Evolutionary conservation across 2,329 filamentous ascomycete species (phyloP).

Genomic region (Sarocladium strictum): DNA sequence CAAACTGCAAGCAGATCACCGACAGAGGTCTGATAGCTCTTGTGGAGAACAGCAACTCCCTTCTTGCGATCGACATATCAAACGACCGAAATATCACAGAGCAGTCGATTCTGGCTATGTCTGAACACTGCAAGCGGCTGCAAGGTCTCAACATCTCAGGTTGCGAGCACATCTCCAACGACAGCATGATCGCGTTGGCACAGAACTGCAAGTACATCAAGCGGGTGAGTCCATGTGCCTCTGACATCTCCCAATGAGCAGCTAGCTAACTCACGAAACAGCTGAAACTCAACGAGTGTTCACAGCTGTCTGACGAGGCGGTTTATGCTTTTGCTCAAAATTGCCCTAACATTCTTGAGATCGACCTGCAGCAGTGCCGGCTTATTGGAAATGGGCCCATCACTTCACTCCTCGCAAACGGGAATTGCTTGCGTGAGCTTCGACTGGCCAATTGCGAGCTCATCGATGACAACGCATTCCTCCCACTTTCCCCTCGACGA

Average conservation of each 20-base stretch:
- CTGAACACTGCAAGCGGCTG: conserved; percentile 73
- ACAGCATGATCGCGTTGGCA: conserved; percentile 75
- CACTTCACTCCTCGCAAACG: conserved; percentile 70
- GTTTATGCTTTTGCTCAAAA: conserved; percentile 81
- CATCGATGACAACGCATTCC: conserved; percentile 83
- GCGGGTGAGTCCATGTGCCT: conserved; percentile 49
- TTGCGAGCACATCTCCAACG: conserved; percentile 79
- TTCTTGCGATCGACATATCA: conserved; percentile 88
- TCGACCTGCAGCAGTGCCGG: conserved; percentile 83
- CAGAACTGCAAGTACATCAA: conserved; percentile 82
- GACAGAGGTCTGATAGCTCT: conserved; percentile 78
- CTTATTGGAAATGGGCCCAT: conserved; percentile 79
- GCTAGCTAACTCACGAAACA: conserved; percentile 25
- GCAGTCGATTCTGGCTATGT: conserved; percentile 68
- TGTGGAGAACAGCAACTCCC: conserved; percentile 69
- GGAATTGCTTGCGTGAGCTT: conserved; percentile 81
- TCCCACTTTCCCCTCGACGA: conserved; percentile 62
- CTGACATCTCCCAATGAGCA: neutral
- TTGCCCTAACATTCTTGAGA: conserved; percentile 91
- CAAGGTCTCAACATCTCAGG: conserved; percentile 91
- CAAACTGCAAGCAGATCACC: conserved; percentile 79
- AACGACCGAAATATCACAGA: conserved; percentile 81
- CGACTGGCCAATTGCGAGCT: conserved; percentile 79
- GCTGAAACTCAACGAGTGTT: conserved; percentile 91
- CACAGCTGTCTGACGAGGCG: conserved; percentile 74